Conservation (phyloP, 164 flowering plant species). For the Warburgia ugandensis region DNA sequence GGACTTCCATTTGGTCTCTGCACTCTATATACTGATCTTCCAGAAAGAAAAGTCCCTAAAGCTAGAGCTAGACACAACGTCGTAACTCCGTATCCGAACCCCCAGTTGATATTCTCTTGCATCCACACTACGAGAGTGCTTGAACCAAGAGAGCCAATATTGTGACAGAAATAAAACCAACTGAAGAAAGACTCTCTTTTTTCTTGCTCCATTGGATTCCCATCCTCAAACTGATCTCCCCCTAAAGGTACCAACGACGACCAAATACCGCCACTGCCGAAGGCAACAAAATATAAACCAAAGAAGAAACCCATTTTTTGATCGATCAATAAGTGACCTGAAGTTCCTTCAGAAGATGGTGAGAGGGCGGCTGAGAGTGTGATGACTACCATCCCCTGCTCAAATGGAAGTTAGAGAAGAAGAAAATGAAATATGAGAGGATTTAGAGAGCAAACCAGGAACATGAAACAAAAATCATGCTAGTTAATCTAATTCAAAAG, state of each 20-base stretch:
- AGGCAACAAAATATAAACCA: conserved; percentile 63
- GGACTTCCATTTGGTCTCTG: conserved; percentile 75
- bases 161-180: conserved; percentile 66
- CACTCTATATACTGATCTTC: conserved; percentile 57
- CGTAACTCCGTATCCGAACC: conserved; percentile 70
- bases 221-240: no score
- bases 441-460: no score
- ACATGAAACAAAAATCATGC: no score
- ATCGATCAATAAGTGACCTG: conserved; percentile 46
- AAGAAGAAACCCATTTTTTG: conserved; percentile 52
- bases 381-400: conserved; percentile 57
- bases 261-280: conserved; percentile 65
- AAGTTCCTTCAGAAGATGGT: conserved; percentile 33
- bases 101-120: conserved; percentile 73
- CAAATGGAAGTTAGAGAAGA: not conserved
- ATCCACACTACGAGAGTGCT: conserved; percentile 53
- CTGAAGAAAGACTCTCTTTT: conserved; percentile 67
- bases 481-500: no score
- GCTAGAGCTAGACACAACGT: conserved; percentile 58
- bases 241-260: conserved; percentile 64
- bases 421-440: no score
- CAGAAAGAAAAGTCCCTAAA: conserved; percentile 46
- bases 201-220: conserved; percentile 42
- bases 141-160: conserved; percentile 61
- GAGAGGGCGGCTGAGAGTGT: conserved; percentile 61